These are phyloP conservation scores for Singerocomus inundabilis DNA, from an alignment of 1,284 basidiomycete genomes.

Conservation along the genomic window DNA sequence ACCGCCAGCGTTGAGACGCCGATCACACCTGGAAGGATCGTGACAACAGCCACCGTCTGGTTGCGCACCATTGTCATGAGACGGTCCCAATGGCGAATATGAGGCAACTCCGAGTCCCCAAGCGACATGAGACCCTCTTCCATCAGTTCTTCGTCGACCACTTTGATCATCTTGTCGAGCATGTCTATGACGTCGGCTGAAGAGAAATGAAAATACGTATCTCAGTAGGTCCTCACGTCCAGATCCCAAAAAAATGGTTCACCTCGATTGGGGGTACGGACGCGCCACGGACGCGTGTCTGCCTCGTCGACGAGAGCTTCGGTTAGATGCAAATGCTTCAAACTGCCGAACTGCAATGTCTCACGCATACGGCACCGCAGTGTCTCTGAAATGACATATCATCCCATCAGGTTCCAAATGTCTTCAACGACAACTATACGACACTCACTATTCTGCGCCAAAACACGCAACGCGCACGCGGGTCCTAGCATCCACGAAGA, in stretches of 20 bases:
- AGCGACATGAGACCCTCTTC: slow-evolving; percentile 23
- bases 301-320: slow-evolving; percentile 17
- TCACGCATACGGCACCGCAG: slow-evolving; percentile 3
- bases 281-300: slow-evolving; percentile 16
- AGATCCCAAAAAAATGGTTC: background rate
- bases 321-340: slow-evolving; percentile 22
- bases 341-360: slow-evolving; percentile 11
- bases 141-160: slow-evolving; percentile 21
- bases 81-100: slow-evolving; percentile 19
- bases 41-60: slow-evolving; percentile 1
- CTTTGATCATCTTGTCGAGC: slow-evolving; percentile 28
- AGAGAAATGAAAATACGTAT: background rate
- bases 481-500: slow-evolving; percentile 28
- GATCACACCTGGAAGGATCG: slow-evolving; percentile 14
- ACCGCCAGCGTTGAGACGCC: slow-evolving; percentile 18
- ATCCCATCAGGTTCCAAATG: background rate
- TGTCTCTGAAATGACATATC: slow-evolving; percentile 7
- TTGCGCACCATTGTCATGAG: slow-evolving; percentile 8
- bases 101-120: slow-evolving; percentile 17
- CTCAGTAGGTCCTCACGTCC: background rate
- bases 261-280: slow-evolving; percentile 25
- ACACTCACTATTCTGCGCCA: slow-evolving; percentile 18
- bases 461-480: slow-evolving; percentile 19
- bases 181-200: slow-evolving; percentile 21
- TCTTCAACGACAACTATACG: background rate